A percentile compares a stretch with the other conserved stretches of the same genome.
Conservation (phyloP, 2,329 filamentous ascomycete genomes). For the Fusarium temperatum region DNA sequence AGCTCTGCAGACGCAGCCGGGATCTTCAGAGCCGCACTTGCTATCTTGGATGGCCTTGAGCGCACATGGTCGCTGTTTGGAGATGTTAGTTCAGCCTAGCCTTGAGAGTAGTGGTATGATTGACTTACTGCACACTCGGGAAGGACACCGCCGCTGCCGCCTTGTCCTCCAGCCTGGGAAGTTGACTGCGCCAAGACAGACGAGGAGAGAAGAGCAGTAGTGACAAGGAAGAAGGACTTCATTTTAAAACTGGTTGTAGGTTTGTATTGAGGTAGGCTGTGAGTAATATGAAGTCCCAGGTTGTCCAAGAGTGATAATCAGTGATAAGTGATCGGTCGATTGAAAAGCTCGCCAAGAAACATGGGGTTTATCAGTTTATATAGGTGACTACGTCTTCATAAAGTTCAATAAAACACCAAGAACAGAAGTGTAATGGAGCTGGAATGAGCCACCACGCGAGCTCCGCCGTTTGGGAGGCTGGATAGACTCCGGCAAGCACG, state of each 20-base stretch:
- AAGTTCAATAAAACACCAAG: not conserved
- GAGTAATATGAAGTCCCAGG: too few species aligned
- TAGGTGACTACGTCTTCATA: not conserved
- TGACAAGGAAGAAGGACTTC: conserved; percentile 7
- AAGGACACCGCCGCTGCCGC: not conserved
- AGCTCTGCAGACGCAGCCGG: conserved; percentile 14
- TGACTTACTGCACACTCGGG: conserved; percentile 10
- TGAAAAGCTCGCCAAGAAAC: not conserved
- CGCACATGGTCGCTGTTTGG: conserved; percentile 7
- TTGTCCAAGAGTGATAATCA: not conserved
- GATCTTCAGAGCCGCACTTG: not conserved
- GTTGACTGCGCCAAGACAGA: not conserved
- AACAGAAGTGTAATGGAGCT: not conserved
- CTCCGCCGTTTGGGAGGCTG: not conserved
- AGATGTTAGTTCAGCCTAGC: not conserved
- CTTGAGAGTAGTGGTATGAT: not conserved
- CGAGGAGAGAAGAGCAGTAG: not conserved
- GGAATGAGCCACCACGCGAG: not conserved
- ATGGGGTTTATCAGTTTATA: not conserved
- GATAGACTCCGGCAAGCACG: not conserved
- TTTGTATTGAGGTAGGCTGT: not conserved
- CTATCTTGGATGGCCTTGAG: not conserved
- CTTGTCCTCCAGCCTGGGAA: not conserved
- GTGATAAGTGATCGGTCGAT: not conserved
- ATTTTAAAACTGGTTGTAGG: not conserved